phyloP scores from a whole-genome alignment of 768 basidiomycete genomes.

The Agaricus subrufescens region DNA sequence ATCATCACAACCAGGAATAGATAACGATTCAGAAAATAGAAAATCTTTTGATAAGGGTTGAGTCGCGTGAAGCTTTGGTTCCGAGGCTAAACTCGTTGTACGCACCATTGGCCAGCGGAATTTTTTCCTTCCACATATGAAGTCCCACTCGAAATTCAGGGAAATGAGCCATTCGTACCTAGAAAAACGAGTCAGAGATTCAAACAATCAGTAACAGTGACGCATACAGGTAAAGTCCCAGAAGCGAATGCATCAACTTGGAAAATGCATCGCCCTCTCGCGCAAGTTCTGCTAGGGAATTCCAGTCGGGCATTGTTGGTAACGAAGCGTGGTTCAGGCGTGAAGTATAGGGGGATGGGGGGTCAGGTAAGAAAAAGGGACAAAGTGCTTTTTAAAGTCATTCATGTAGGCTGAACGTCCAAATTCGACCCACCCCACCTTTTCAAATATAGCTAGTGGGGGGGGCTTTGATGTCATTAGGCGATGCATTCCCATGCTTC shows the following conservation, averaged over 20 bases:
- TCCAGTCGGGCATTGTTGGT: conserved; percentile 50
- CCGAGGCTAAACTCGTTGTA: background rate
- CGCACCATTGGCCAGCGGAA: conserved; percentile 69
- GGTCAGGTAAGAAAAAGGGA: too few species aligned
- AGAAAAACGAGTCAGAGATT: background rate
- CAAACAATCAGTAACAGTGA: background rate
- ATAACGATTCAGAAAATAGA: conserved; percentile 68
- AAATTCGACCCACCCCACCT: too few species aligned
- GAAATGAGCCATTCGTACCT: conserved; percentile 66
- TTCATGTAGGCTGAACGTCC: too few species aligned
- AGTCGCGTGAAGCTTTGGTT: background rate
- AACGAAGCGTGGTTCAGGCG: background rate
- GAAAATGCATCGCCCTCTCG: conserved; percentile 40
- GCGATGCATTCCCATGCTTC: too few species aligned
- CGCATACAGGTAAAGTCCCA: conserved; percentile 53
- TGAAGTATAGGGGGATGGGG: too few species aligned
- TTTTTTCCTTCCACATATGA: conserved; percentile 46
- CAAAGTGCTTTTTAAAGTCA: too few species aligned
- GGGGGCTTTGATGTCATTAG: too few species aligned
- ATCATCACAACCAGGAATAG: conserved; percentile 59
- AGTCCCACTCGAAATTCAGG: conserved; percentile 59
- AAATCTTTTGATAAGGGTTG: conserved; percentile 32
- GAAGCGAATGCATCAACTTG: conserved; percentile 52
- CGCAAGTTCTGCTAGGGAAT: conserved; percentile 38
- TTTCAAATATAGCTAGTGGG: too few species aligned